Percentiles rank a stretch among this genome's conserved stretches.
phyloP scores from a whole-genome alignment of 1,139 yeast species.

The Yamadazyma conglobata region DNA sequence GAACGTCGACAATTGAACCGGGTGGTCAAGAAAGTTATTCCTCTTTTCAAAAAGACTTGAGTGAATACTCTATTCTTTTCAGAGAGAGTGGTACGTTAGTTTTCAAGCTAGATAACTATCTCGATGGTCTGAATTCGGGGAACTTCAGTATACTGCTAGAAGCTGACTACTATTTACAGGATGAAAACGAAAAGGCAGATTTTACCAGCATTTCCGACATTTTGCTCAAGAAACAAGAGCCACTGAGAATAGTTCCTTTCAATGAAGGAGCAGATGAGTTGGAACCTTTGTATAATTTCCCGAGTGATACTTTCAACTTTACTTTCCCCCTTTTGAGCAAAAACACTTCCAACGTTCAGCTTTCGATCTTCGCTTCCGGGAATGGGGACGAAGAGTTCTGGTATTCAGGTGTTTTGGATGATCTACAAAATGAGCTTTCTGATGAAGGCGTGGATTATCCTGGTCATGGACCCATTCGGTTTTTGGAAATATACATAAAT shows the following conservation, averaged over 20 bases:
- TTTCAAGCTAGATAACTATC: constrained; percentile 65
- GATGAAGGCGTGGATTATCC: constrained; percentile 34
- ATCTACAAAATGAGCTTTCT: constrained; percentile 34
- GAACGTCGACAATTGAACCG: constrained; percentile 85
- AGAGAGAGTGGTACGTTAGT: constrained; percentile 31
- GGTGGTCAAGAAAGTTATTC: constrained; percentile 47
- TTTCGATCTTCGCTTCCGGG: constrained; percentile 69
- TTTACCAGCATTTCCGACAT: constrained; percentile 2
- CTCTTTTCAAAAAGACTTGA: constrained; percentile 58
- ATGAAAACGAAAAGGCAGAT: neutral
- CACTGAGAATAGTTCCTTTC: constrained; percentile 15
- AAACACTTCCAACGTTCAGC: constrained; percentile 55
- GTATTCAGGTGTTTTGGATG: constrained; percentile 64
- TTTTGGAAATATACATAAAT: constrained; percentile 49
- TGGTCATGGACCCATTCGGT: constrained; percentile 66
- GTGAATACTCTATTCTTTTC: constrained; percentile 55
- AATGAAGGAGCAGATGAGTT: constrained; percentile 14
- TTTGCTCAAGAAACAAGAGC: constrained; percentile 2
- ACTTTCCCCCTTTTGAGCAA: constrained; percentile 37
- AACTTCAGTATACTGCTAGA: constrained; percentile 52
- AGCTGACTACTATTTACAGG: constrained; percentile 39
- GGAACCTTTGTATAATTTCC: constrained; percentile 42
- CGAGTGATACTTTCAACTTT: constrained; percentile 32
- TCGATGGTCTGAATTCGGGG: constrained; percentile 58
- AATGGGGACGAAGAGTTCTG: constrained; percentile 81